A percentile compares a stretch with the other conserved stretches of the same genome.
Conservation (phyloP, 2,329 filamentous ascomycete species). For the Ampelomyces quisqualis region DNA sequence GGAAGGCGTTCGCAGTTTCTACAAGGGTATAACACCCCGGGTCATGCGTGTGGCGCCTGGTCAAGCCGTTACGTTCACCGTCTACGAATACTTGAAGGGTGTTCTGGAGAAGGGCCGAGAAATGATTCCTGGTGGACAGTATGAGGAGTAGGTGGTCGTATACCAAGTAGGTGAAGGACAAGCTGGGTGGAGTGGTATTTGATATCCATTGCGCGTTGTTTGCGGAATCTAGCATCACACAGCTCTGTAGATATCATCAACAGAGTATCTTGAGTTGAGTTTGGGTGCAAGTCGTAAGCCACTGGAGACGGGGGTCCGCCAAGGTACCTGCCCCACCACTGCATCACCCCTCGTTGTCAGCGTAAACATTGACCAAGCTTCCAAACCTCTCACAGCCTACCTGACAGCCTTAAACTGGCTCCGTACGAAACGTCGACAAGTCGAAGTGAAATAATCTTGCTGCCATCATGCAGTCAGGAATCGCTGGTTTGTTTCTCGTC, state of each 20-base stretch:
- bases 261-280: background rate
- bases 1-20: conserved; percentile 92
- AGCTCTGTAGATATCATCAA: conserved; percentile 3
- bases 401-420: no score
- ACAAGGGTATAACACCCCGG: conserved; percentile 97
- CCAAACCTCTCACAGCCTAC: no score
- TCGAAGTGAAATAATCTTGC: background rate
- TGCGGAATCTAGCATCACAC: no score
- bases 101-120: conserved; percentile 52
- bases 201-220: conserved; percentile 18
- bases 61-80: conserved; percentile 74
- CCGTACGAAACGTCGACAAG: no score
- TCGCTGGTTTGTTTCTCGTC: conserved; percentile 64
- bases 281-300: background rate
- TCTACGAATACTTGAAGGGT: conserved; percentile 55
- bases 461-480: conserved; percentile 72
- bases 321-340: conserved; percentile 27
- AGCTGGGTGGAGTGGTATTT: background rate
- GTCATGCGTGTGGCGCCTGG: conserved; percentile 97
- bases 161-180: background rate
- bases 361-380: conserved; percentile 21
- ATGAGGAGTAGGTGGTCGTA: conserved; percentile 53
- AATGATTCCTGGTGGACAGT: conserved; percentile 49
- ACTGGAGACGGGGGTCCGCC: conserved; percentile 6
- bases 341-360: conserved; percentile 18